Base-by-base conservation (phyloP, 768 basidiomycete genomes). In the Trametes villosa region DNA sequence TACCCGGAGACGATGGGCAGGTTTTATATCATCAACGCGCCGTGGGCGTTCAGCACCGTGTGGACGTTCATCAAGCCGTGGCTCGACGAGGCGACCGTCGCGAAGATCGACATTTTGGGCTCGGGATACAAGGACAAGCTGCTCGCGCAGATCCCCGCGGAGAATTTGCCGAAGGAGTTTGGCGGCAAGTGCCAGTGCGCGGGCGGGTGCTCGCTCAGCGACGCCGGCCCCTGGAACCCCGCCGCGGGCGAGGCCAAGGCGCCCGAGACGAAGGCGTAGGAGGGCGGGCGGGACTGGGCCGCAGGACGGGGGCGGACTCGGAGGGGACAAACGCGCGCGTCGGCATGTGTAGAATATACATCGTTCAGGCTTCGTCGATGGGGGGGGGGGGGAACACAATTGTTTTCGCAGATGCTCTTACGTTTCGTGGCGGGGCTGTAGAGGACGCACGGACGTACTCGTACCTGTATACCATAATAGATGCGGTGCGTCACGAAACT, bases 21-120 rank as follows among this genome's bases (percentile, higher is more conserved):
- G 72, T 98, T 99, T 80, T 99, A 92, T 81, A 95, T 98, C 82
- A 91, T 97, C 83, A 98, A 98, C 71, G 92, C 94, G 0, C 96
- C 96, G 0, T 98, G 90, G 87, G 82, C 86, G 52, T 99, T 99
- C 79, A 83, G 85, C 51, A 83, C 89, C 38, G 90, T 96, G 22
- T 99, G 96, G 96, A 71, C 78, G 20, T 72, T 95, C 65, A 85
- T 98, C 79, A 96, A 93, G 79, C 87, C 86, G 3, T 98, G 93
- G 93, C 79, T 99, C 67, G 96, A 98, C 75, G 87, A 88, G 67
- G 97, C 96, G 27, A 99, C 96, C 29, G 94, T 96, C 51, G 82
- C 83, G 63, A 98, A 99, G 86, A 96, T 99, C 71, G 85, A 89
- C 65, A 96, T 99, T 71, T 72, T 97, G 53, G 86, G 92, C n/a